phyloP scores from a whole-genome alignment of 352 stramenopile species.

The Saprolegnia parasitica region DNA sequence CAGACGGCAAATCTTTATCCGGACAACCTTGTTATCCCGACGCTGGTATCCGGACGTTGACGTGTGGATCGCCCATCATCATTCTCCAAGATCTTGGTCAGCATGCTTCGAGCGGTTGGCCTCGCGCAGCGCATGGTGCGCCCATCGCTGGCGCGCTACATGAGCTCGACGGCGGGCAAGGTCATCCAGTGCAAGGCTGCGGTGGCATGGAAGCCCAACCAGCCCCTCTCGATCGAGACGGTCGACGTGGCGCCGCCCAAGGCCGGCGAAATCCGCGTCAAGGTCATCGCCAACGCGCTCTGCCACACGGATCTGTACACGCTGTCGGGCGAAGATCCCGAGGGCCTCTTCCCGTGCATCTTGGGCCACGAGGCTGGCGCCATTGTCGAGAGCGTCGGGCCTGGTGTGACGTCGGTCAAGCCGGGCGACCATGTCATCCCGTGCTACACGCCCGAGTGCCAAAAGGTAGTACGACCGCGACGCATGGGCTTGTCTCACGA shows the following conservation, averaged over 20 bases:
- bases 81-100: not conserved
- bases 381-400: constrained; percentile 68
- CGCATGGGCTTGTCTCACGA: constrained; percentile 22
- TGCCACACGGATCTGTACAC: constrained; percentile 84
- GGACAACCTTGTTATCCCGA: not conserved
- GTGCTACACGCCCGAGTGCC: constrained; percentile 39
- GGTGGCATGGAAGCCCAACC: constrained; percentile 37
- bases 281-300: constrained; percentile 82
- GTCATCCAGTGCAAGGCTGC: constrained; percentile 40
- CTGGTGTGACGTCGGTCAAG: constrained; percentile 69
- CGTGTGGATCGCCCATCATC: not conserved
- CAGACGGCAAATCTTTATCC: not conserved
- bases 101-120: not conserved
- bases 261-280: constrained; percentile 62
- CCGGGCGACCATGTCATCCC: constrained; percentile 70
- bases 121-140: not conserved
- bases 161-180: constrained; percentile 24
- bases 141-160: not conserved
- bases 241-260: constrained; percentile 43
- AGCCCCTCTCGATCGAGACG: constrained; percentile 33
- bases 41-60: not conserved
- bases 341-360: constrained; percentile 87
- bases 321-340: constrained; percentile 58
- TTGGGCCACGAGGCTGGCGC: constrained; percentile 87
- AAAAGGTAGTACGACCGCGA: constrained; percentile 18